These are phyloP conservation scores for Kingdonia uniflora DNA, from an alignment of 164 flowering plant genomes.

Conservation along the genomic window DNA sequence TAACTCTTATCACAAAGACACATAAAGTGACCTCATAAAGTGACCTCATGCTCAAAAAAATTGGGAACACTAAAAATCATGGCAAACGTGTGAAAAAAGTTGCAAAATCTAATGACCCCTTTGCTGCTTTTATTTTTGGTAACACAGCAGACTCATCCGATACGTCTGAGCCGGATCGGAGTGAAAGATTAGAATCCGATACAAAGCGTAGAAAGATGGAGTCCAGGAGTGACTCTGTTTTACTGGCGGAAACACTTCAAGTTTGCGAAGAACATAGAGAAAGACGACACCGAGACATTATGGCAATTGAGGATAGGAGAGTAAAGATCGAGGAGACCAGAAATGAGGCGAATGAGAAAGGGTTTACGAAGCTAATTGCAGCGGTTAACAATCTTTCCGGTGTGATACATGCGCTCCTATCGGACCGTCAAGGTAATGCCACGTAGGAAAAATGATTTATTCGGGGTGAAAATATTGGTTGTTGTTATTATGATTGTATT, in stretches of 20 bases:
- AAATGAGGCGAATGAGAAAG: slow-evolving; percentile 25
- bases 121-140: neutral
- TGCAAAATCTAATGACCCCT: neutral
- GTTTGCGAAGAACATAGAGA: slow-evolving; percentile 32
- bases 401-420: slow-evolving; percentile 26
- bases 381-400: slow-evolving; percentile 32
- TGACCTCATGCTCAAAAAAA: no score
- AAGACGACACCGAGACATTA: slow-evolving; percentile 21
- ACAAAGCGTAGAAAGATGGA: slow-evolving; percentile 16
- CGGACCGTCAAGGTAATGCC: slow-evolving; percentile 12
- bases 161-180: slow-evolving; percentile 19
- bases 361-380: slow-evolving; percentile 15
- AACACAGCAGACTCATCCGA: slow-evolving; percentile 13
- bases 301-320: slow-evolving; percentile 23
- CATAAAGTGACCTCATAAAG: no score
- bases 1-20: no score
- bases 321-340: slow-evolving; percentile 25
- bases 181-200: slow-evolving; percentile 12
- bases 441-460: neutral
- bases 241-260: slow-evolving; percentile 17
- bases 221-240: slow-evolving; percentile 19
- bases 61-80: no score
- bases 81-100: neutral
- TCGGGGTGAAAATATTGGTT: no score
- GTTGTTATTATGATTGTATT: neutral